phyloP scores from a whole-genome alignment of 306 rosid species.

The Vicia sativa region DNA sequence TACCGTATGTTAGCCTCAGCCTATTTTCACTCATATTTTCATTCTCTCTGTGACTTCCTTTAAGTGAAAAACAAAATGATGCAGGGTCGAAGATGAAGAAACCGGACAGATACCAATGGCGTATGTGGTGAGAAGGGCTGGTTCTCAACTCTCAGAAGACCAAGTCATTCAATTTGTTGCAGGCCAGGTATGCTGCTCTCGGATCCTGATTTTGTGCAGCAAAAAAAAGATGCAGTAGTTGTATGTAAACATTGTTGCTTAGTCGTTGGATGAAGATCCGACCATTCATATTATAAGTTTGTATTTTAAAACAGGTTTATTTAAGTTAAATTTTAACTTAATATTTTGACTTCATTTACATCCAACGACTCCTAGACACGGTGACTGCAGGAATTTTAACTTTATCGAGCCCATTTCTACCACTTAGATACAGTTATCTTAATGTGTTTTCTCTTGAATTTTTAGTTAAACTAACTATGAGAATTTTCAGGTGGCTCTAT shows the following conservation, averaged over 20 bases:
- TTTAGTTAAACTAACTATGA: slow-evolving; percentile 9
- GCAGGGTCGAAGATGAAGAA: slow-evolving; percentile 79
- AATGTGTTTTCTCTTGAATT: neutral
- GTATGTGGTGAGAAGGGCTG: slow-evolving; percentile 66
- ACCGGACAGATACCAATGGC: slow-evolving; percentile 95
- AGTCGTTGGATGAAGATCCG: neutral
- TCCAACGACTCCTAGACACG: neutral
- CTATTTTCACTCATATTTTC: slow-evolving; percentile 13
- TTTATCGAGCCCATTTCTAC: neutral
- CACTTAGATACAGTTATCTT: slow-evolving; percentile 3
- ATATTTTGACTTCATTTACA: neutral
- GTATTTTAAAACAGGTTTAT: neutral
- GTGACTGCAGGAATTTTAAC: neutral
- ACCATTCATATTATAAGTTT: neutral
- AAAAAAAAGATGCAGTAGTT: neutral
- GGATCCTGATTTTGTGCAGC: neutral
- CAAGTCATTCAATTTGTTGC: slow-evolving; percentile 84
- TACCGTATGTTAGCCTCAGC: slow-evolving; percentile 59
- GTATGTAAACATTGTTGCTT: neutral
- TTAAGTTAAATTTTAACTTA: neutral
- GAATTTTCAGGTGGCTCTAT: slow-evolving; percentile 77
- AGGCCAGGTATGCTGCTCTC: slow-evolving; percentile 53
- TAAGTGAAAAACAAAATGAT: slow-evolving; percentile 16
- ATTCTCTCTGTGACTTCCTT: slow-evolving; percentile 23
- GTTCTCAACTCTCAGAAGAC: slow-evolving; percentile 58